Evolutionary conservation across 1,284 basidiomycete species (phyloP).

Genomic region (Naganishia sp.): DNA sequence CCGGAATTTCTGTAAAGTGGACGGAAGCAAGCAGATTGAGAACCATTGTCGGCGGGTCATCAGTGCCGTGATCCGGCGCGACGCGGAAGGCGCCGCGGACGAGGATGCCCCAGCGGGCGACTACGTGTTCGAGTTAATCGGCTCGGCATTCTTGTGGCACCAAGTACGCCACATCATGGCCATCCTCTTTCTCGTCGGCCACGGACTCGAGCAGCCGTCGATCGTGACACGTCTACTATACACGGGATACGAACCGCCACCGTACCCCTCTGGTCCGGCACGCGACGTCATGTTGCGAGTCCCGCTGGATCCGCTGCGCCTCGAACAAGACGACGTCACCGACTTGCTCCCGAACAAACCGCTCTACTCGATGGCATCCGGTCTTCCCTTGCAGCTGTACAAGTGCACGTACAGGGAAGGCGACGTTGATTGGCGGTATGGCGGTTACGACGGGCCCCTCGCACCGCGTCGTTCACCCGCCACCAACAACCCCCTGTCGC

Average conservation of each 20-base stretch:
- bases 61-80: conserved; percentile 41
- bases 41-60: conserved; percentile 53
- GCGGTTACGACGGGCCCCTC: conserved; percentile 54
- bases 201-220: conserved; percentile 72
- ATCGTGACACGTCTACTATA: conserved; percentile 78
- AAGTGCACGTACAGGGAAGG: conserved; percentile 76
- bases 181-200: conserved; percentile 83
- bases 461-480: conserved; percentile 33
- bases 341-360: conserved; percentile 68
- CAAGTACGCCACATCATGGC: conserved; percentile 97
- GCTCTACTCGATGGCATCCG: conserved; percentile 89
- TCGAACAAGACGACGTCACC: conserved; percentile 45
- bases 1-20: conserved; percentile 93
- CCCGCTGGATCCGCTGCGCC: conserved; percentile 38
- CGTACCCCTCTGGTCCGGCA: conserved; percentile 16
- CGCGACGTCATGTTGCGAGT: neutral
- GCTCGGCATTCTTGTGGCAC: conserved; percentile 91
- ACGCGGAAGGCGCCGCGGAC: conserved; percentile 12
- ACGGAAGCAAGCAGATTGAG: conserved; percentile 88
- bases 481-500: conserved; percentile 21
- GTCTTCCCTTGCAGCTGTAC: conserved; percentile 88
- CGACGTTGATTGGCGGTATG: conserved; percentile 71
- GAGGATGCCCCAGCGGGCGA: conserved; percentile 1
- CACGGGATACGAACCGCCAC: conserved; percentile 50
- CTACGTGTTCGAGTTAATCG: conserved; percentile 82